Evolutionary conservation across 805 yeast species (phyloP), one percentile per base, ranked within the genome.

Genomic region (Metschnikowia proteae): DNA sequence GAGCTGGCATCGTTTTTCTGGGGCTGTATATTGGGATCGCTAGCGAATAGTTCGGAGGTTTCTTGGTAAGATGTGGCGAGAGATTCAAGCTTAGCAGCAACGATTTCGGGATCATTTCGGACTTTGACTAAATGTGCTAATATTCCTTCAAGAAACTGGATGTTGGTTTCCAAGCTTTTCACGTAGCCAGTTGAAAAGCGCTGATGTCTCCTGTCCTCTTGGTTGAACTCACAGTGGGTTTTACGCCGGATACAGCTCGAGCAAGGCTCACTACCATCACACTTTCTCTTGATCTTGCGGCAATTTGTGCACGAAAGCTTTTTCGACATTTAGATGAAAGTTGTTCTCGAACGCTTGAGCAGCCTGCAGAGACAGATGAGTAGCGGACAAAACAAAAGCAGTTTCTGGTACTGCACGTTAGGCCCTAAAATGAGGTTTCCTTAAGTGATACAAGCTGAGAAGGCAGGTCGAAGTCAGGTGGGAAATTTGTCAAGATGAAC

Each of bases 241-340:
- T 49, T 50, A 28, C 50, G 43, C 37, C 46, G 49, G 17, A 45
- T 36, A 28, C 60, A 56, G 39, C 49, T 55, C 36, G 50, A 42
- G 38, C 60, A 56, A 3, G 60, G 60, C 32, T 47, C 35, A 11
- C 47, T 51, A 32, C 60, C 60, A 44, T 52, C 59, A 34, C 60
- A 56, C 43, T 48, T 52, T 3, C 60, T 54, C 45, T 56, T 56
- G 48, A 50, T 50, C 30, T 49, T 54, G n/a, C 60, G 46, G 47
- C 60, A 56, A 49, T 49, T 54, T 11, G 50, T 32, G 36, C 60
- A 56, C 33, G 60, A 54, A 9, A 45, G 53, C 30, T 47, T 52
- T 35, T 49, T 54, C 7, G 45, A 33, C 45, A 42, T 42, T n/a
- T 23, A 22, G 34, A 31, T 30, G 36, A 8, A 23, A n/a, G 26